Conservation (phyloP, 768 basidiomycete genomes). For the Boletus eberwhitei region DNA sequence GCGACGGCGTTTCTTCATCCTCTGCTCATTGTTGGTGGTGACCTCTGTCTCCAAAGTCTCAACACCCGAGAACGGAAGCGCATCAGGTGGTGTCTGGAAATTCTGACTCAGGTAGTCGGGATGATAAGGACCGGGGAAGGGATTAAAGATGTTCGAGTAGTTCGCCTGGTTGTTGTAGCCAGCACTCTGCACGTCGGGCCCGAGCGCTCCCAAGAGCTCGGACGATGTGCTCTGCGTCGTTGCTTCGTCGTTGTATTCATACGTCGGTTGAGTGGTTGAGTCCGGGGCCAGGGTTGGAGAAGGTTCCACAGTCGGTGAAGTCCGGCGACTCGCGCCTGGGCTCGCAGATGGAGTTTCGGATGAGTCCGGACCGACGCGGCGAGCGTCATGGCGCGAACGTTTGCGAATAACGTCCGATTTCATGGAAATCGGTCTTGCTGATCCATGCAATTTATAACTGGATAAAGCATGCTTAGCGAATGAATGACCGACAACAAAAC, state of each 20-base stretch:
- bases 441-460: constrained; percentile 80
- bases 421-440: constrained; percentile 85
- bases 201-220: constrained; percentile 50
- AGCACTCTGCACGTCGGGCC: constrained; percentile 27
- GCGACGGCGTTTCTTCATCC: constrained; percentile 63
- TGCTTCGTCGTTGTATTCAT: constrained; percentile 49
- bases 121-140: constrained; percentile 71
- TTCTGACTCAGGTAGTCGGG: constrained; percentile 65
- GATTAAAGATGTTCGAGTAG: constrained; percentile 37
- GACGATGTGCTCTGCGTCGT: constrained; percentile 41
- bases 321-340: constrained; percentile 68
- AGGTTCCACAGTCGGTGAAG: constrained; percentile 58
- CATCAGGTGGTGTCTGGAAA: constrained; percentile 43
- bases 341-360: constrained; percentile 74
- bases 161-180: constrained; percentile 27
- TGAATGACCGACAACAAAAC: background rate
- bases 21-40: constrained; percentile 21
- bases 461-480: constrained; percentile 10
- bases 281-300: constrained; percentile 72
- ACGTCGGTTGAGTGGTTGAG: constrained; percentile 57
- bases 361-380: constrained; percentile 48
- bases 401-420: constrained; percentile 89
- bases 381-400: constrained; percentile 77
- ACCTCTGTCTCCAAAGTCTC: constrained; percentile 47
- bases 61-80: constrained; percentile 50